Evolutionary conservation across 345 rosid species (phyloP).

Genomic region (Cardamine occulta): DNA sequence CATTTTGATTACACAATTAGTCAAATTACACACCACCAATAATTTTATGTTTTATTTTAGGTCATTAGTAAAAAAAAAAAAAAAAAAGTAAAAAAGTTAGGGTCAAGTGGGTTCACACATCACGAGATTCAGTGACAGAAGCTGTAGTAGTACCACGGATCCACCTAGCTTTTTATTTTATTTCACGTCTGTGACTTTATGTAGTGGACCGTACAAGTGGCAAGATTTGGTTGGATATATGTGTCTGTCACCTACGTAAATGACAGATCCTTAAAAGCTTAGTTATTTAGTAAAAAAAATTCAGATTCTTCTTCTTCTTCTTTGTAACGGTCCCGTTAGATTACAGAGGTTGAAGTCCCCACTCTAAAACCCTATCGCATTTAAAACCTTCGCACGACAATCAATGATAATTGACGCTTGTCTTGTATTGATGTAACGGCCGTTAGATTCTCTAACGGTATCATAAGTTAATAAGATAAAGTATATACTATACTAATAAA

Average conservation of each 20-base stretch:
- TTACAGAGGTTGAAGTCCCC: slow-evolving; percentile 20
- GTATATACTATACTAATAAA: not conserved
- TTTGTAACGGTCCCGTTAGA: slow-evolving; percentile 31
- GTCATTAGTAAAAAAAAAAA: not conserved
- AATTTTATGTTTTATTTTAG: not conserved
- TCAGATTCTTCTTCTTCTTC: slow-evolving; percentile 23
- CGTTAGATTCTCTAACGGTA: slow-evolving; percentile 18
- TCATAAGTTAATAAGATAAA: not conserved
- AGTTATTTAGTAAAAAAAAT: slow-evolving; percentile 1
- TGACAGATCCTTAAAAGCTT: slow-evolving; percentile 42
- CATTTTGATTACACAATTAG: not conserved
- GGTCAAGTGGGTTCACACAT: slow-evolving; percentile 36
- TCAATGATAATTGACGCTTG: slow-evolving; percentile 11
- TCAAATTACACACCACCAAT: slow-evolving; percentile 5
- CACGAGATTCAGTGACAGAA: slow-evolving; percentile 45
- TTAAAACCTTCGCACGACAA: slow-evolving; percentile 23
- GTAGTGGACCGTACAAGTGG: slow-evolving; percentile 32
- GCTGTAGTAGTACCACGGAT: slow-evolving; percentile 44
- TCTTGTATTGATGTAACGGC: slow-evolving; percentile 20
- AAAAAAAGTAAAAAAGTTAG: not conserved
- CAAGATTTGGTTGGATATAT: not conserved
- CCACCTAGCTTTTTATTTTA: slow-evolving; percentile 31
- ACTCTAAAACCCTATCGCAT: slow-evolving; percentile 20
- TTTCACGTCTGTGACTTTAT: slow-evolving; percentile 38
- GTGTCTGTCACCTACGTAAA: slow-evolving; percentile 37